Percentiles rank a stretch among this genome's conserved stretches.
These are phyloP conservation scores for Botrytis pseudocinerea DNA, from an alignment of 2,329 filamentous ascomycete genomes.

Conservation along the genomic window DNA sequence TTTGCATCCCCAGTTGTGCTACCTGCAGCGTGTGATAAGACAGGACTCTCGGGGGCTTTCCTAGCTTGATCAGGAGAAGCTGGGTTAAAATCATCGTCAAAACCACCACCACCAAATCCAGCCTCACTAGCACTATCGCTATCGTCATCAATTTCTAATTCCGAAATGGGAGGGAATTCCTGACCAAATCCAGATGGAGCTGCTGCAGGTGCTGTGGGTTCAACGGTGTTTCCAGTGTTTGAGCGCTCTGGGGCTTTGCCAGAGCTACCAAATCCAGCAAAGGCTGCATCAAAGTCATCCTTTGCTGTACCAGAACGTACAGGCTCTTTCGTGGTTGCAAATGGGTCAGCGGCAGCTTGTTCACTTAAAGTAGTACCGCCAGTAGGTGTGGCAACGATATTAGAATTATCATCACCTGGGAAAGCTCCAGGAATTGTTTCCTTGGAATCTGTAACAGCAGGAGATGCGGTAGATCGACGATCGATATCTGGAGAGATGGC, in stretches of 20 bases:
- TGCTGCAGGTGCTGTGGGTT: conserved; percentile 45
- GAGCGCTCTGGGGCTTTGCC: conserved; percentile 54
- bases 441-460: conserved; percentile 38
- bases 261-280: conserved; percentile 66
- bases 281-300: conserved; percentile 82
- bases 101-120: conserved; percentile 59
- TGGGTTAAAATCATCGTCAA: conserved; percentile 89
- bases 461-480: conserved; percentile 38
- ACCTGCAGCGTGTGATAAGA: conserved; percentile 29
- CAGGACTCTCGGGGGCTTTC: conserved; percentile 34
- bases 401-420: conserved; percentile 48
- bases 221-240: conserved; percentile 43
- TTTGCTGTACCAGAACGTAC: conserved; percentile 55
- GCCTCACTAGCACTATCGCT: conserved; percentile 76
- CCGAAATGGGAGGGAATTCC: conserved; percentile 93
- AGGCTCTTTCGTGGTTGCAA: conserved; percentile 54
- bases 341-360: conserved; percentile 52
- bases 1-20: conserved; percentile 38
- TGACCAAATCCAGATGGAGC: conserved; percentile 59
- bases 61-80: conserved; percentile 44
- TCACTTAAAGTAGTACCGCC: conserved; percentile 50
- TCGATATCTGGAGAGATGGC: conserved; percentile 38
- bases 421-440: conserved; percentile 54
- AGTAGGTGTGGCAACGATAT: conserved; percentile 50
- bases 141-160: conserved; percentile 79